phyloP scores from a whole-genome alignment of 1,284 basidiomycete species.

The Heterobasidion irregulare region DNA sequence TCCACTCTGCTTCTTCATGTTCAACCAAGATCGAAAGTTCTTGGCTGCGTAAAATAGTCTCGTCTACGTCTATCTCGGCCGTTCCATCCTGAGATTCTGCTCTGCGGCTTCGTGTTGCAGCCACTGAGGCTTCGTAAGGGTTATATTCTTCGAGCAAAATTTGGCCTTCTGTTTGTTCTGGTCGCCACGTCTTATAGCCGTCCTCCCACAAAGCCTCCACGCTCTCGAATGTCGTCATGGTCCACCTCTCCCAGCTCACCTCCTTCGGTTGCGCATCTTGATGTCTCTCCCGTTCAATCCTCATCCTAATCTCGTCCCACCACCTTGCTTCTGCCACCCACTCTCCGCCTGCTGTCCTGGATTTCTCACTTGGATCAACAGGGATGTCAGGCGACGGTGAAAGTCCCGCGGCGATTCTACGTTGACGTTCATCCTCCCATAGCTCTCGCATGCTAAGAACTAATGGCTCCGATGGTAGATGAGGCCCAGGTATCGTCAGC shows the following conservation, averaged over 20 bases:
- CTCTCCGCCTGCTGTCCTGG: constrained; percentile 42
- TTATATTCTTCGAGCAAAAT: constrained; percentile 12
- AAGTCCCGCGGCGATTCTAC: constrained; percentile 59
- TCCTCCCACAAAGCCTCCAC: constrained; percentile 69
- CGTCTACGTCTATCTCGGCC: constrained; percentile 41
- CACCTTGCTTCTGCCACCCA: constrained; percentile 68
- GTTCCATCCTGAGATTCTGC: constrained; percentile 2
- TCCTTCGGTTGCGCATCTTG: constrained; percentile 18
- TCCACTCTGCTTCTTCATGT: constrained; percentile 28
- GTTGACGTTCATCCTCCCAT: constrained; percentile 88
- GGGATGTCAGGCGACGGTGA: constrained; percentile 62
- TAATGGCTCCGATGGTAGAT: constrained; percentile 62
- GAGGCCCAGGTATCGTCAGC: constrained; percentile 47
- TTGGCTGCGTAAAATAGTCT: constrained; percentile 42
- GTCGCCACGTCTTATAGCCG: constrained; percentile 48
- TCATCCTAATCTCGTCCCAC: constrained; percentile 54
- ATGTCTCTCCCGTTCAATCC: constrained; percentile 44
- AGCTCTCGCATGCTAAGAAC: constrained; percentile 86
- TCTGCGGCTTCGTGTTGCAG: not conserved
- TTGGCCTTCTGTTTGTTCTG: constrained; percentile 15
- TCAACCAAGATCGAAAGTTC: constrained; percentile 37
- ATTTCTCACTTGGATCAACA: constrained; percentile 53
- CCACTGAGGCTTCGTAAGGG: constrained; percentile 17
- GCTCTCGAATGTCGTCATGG: constrained; percentile 86
- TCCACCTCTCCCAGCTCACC: constrained; percentile 48